Conservation (phyloP, 2,329 filamentous ascomycete species). For the Colletotrichum sp. region DNA sequence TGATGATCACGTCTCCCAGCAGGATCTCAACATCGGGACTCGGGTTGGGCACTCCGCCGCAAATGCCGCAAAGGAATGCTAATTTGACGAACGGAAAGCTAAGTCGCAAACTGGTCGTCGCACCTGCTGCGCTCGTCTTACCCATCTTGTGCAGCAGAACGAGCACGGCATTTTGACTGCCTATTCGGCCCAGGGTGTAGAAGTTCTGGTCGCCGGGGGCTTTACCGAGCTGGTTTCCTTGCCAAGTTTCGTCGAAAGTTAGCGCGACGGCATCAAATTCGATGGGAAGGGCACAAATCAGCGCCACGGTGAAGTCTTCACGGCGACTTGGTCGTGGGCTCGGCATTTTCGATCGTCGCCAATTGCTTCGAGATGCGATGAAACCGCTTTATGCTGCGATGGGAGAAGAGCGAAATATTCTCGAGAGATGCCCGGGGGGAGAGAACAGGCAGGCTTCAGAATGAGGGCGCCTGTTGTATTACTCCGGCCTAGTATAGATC, state of each 20-base stretch:
- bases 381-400: background rate
- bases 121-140: constrained; percentile 29
- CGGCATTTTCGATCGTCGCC: background rate
- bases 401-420: background rate
- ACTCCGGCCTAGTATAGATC: background rate
- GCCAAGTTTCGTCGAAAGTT: constrained; percentile 31
- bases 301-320: constrained; percentile 3
- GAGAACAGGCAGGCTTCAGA: too few relatives aligned
- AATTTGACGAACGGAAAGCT: constrained; percentile 40
- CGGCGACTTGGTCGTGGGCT: background rate
- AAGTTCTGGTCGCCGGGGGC: constrained; percentile 30
- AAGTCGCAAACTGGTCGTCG: constrained; percentile 30
- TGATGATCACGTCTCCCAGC: constrained; percentile 39
- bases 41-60: constrained; percentile 38
- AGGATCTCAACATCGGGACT: constrained; percentile 12
- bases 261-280: constrained; percentile 10
- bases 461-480: background rate
- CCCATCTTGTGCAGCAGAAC: constrained; percentile 31
- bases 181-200: constrained; percentile 34
- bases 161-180: constrained; percentile 29
- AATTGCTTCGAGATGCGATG: background rate
- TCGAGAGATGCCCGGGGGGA: too few relatives aligned
- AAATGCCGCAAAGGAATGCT: constrained; percentile 43
- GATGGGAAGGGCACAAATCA: constrained; percentile 10
- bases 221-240: constrained; percentile 24